phyloP scores from a whole-genome alignment of 2,329 filamentous ascomycete genomes.

The Clonostachys rosea region DNA sequence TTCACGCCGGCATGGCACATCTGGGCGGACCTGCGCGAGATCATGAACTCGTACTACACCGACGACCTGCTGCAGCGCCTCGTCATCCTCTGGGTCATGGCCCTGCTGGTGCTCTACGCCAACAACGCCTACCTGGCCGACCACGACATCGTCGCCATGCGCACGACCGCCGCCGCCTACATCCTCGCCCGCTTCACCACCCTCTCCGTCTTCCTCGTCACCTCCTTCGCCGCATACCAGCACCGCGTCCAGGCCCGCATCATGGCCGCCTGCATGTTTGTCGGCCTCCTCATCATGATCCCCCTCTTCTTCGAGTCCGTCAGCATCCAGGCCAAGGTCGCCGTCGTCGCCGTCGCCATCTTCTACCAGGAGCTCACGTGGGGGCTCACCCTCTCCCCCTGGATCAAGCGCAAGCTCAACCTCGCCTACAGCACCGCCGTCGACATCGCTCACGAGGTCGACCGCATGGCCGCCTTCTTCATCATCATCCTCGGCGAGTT shows the following conservation, averaged over 20 bases:
- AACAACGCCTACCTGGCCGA: constrained; percentile 40
- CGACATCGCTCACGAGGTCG: constrained; percentile 42
- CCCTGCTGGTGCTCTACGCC: constrained; percentile 38
- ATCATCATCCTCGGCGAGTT: constrained; percentile 48
- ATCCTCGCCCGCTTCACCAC: constrained; percentile 35
- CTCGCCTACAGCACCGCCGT: constrained; percentile 40
- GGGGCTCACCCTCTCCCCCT: constrained; percentile 36
- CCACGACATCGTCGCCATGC: constrained; percentile 35
- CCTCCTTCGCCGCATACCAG: constrained; percentile 39
- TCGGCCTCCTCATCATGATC: constrained; percentile 32
- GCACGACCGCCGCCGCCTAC: constrained; percentile 39
- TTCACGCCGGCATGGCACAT: constrained; percentile 44
- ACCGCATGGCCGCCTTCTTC: constrained; percentile 44
- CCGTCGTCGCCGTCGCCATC: constrained; percentile 33
- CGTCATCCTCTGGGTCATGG: constrained; percentile 45
- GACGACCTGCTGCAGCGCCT: constrained; percentile 41
- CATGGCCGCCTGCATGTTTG: constrained; percentile 31
- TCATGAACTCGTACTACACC: constrained; percentile 48
- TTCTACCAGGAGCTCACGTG: constrained; percentile 34
- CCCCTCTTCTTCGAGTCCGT: constrained; percentile 36
- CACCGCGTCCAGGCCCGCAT: constrained; percentile 39
- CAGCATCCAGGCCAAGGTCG: constrained; percentile 31
- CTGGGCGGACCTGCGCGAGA: constrained; percentile 42
- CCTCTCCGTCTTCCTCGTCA: constrained; percentile 30
- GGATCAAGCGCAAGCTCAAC: constrained; percentile 33